Evolutionary conservation across 2,329 filamentous ascomycete genomes (phyloP).

Genomic region (Elsinoe arachidis): DNA sequence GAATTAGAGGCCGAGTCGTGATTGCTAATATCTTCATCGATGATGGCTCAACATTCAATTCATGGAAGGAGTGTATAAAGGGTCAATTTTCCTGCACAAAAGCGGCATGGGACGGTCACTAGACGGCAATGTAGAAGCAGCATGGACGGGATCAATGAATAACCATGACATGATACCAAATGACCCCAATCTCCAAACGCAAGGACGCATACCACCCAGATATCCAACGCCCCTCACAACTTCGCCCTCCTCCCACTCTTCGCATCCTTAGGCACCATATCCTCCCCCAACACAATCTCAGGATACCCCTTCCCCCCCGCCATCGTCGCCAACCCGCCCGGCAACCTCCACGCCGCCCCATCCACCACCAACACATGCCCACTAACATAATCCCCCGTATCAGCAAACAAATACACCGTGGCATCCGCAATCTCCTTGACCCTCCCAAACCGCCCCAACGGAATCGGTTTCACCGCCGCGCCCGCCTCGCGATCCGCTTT

Average conservation of each 20-base stretch:
- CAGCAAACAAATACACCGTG: constrained; percentile 79
- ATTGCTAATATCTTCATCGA: neutral
- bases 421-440: constrained; percentile 88
- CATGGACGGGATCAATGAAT: neutral
- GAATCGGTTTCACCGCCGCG: constrained; percentile 42
- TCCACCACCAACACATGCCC: constrained; percentile 68
- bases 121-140: neutral
- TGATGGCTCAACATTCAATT: neutral
- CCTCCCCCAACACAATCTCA: constrained; percentile 49
- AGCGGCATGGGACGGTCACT: neutral
- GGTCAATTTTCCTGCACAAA: neutral
- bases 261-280: constrained; percentile 45
- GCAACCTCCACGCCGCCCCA: constrained; percentile 43
- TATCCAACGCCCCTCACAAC: constrained; percentile 28
- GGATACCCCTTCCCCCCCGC: constrained; percentile 38
- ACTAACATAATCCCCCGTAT: constrained; percentile 78
- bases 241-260: constrained; percentile 51
- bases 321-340: neutral
- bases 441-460: constrained; percentile 66
- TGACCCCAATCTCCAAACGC: no score
- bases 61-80: neutral
- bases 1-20: neutral
- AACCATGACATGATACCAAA: neutral
- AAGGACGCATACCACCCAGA: no score
- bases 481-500: neutral